Evolutionary conservation across 2,329 filamentous ascomycete species (phyloP).

Genomic region (Ceratocystis huliohia): DNA sequence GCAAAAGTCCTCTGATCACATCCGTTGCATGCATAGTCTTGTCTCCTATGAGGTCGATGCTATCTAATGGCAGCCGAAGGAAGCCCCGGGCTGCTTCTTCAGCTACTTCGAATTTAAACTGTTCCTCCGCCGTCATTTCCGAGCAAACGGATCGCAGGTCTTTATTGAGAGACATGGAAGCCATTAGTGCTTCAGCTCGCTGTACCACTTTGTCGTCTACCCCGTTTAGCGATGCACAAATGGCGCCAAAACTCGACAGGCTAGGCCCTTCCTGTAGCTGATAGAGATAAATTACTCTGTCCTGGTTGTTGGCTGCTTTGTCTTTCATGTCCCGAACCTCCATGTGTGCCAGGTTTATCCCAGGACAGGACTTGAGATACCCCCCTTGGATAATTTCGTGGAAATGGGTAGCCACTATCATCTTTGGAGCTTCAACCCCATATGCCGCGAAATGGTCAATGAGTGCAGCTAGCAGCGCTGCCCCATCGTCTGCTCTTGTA

Average conservation of each 20-base stretch:
- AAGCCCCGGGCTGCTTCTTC: slow-evolving; percentile 48
- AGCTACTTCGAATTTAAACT: slow-evolving; percentile 53
- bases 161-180: slow-evolving; percentile 56
- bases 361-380: slow-evolving; percentile 32
- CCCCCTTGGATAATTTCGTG: slow-evolving; percentile 60
- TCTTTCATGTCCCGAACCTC: slow-evolving; percentile 46
- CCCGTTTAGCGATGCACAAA: slow-evolving; percentile 78
- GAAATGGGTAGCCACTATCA: slow-evolving; percentile 51
- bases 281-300: slow-evolving; percentile 64
- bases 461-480: slow-evolving; percentile 45
- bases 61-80: slow-evolving; percentile 27
- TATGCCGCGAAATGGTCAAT: slow-evolving; percentile 43
- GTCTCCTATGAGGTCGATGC: background rate
- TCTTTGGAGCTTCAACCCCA: slow-evolving; percentile 38
- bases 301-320: slow-evolving; percentile 37
- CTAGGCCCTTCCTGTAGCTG: slow-evolving; percentile 55
- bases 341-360: slow-evolving; percentile 56
- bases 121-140: slow-evolving; percentile 53
- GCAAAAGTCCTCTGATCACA: slow-evolving; percentile 11
- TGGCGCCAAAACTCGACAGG: slow-evolving; percentile 69
- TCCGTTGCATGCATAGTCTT: slow-evolving; percentile 15
- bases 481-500: slow-evolving; percentile 45
- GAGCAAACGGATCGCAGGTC: slow-evolving; percentile 64
- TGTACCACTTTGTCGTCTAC: slow-evolving; percentile 59
- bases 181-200: slow-evolving; percentile 61